Percentiles rank a stretch among this genome's conserved stretches.
Conservation (phyloP, 257 asterid genomes). For the Penstemon eatonii region DNA sequence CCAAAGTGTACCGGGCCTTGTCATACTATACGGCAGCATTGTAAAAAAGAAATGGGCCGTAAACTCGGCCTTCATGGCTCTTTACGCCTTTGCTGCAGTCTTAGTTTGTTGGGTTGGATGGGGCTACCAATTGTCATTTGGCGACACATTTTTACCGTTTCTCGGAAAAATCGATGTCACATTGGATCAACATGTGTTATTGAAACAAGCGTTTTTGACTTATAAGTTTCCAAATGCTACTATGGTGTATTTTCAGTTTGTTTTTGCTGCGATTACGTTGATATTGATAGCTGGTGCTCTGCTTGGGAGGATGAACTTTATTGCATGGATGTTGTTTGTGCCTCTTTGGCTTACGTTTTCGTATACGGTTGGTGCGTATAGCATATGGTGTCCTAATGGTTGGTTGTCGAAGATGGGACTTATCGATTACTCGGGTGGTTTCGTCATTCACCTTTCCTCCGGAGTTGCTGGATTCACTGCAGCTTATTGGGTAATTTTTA, state of each 20-base stretch:
- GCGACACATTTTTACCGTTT: conserved; percentile 44
- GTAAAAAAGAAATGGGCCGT: conserved; percentile 90
- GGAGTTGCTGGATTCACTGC: conserved; percentile 88
- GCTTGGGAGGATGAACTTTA: conserved; percentile 75
- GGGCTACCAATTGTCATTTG: conserved; percentile 75
- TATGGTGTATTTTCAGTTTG: conserved; percentile 81
- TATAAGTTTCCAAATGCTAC: conserved; percentile 62
- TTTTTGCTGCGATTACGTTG: conserved; percentile 76
- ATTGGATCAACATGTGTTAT: conserved; percentile 48
- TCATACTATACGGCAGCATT: conserved; percentile 73
- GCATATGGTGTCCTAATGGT: conserved; percentile 72
- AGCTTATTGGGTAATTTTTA: conserved; percentile 66
- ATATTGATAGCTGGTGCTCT: conserved; percentile 70
- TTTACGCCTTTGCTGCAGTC: conserved; percentile 76
- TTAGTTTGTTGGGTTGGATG: conserved; percentile 81
- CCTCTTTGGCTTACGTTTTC: conserved; percentile 82
- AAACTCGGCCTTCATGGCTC: conserved; percentile 84
- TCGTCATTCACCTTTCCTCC: conserved; percentile 72
- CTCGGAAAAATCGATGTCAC: conserved; percentile 55
- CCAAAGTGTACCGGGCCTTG: conserved; percentile 66
- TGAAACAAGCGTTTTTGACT: conserved; percentile 30
- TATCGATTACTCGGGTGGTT: conserved; percentile 79
- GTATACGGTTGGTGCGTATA: conserved; percentile 63
- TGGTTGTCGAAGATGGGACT: conserved; percentile 60
- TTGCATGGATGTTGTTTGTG: conserved; percentile 83